Base-by-base conservation (phyloP, 2,329 filamentous ascomycete species). In the Colletotrichum horii region DNA sequence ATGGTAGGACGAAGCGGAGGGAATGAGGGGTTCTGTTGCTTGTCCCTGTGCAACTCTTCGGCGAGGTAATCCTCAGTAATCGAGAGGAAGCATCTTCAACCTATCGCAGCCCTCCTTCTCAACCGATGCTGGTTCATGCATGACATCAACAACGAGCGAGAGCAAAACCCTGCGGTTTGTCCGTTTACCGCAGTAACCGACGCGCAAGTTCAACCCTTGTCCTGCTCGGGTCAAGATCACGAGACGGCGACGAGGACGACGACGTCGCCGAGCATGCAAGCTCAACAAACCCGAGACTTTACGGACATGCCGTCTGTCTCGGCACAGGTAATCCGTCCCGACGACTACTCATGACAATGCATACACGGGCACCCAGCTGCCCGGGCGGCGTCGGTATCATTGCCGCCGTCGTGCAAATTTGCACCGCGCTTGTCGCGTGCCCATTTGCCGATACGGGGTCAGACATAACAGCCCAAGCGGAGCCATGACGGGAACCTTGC, bases 131-230 rank as follows among this genome's bases (percentile, higher is more conserved):
- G 34, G 48, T 76, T 75, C 74, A 77, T 79, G 78, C 78, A 78
- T 78, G 78, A 77, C 75, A 79, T 78, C 76, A 78, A 74, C 52
- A n/a, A n/a, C 52, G 58, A 8, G 9, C 8, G 26, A 30, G 55
- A 61, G 11, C n/a, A 19, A 19, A 74, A 43, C 22, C 16, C 48
- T 60, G 60, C 61, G 71, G 60, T 34, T 70, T 66, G 52, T 66
- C 74, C 52, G 56, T 52, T 58, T 73, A 28, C 71, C 74, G 69
- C 70, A 74, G 73, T 58, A 61, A 16, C 66, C 71, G 62, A 67
- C 64, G 32, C 36, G 48, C 32, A 26, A 48, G 12, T 30, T 22
- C 22, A 32, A 58, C 55, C 56, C 73, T 43, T 62, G 32, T 55
- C 30, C 36, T 24, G 14, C 30, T 9, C 9, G 48, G 56, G 7